Evolutionary conservation across 768 basidiomycete genomes (phyloP).

Genomic region (Phaffia tasmanica): DNA sequence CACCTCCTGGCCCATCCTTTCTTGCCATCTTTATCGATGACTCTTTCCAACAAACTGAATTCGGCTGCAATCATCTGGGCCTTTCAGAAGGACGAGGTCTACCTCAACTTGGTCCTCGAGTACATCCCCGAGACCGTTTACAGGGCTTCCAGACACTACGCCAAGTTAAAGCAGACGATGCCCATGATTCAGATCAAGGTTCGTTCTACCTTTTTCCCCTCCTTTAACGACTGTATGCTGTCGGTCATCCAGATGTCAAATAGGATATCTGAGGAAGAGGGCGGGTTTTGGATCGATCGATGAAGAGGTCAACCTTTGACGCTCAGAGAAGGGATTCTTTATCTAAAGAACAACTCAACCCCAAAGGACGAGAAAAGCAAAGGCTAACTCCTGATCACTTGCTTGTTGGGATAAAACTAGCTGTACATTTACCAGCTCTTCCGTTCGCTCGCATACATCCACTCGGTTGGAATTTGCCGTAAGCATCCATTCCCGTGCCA

Average conservation of each 20-base stretch:
- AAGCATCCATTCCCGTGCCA: neutral
- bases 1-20: too few relatives aligned
- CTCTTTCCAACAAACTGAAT: too few relatives aligned
- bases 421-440: constrained; percentile 54
- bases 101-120: constrained; percentile 97
- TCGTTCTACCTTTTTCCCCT: neutral
- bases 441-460: constrained; percentile 96
- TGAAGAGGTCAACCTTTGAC: too few relatives aligned
- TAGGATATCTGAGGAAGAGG: neutral
- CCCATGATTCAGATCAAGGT: constrained; percentile 95
- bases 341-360: too few relatives aligned
- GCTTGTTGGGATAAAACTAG: neutral
- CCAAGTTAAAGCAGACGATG: constrained; percentile 99
- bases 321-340: too few relatives aligned
- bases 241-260: neutral
- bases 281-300: neutral
- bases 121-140: constrained; percentile 99
- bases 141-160: constrained; percentile 95
- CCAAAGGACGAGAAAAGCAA: too few relatives aligned
- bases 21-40: too few relatives aligned
- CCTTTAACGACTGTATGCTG: neutral
- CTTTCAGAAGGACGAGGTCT: constrained; percentile 92
- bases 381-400: neutral
- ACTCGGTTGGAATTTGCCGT: constrained; percentile 94
- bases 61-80: neutral